A percentile compares a stretch with the other conserved stretches of the same genome.
Conservation (phyloP, 495 filamentous ascomycete genomes). For the Penicillium cataractarum region DNA sequence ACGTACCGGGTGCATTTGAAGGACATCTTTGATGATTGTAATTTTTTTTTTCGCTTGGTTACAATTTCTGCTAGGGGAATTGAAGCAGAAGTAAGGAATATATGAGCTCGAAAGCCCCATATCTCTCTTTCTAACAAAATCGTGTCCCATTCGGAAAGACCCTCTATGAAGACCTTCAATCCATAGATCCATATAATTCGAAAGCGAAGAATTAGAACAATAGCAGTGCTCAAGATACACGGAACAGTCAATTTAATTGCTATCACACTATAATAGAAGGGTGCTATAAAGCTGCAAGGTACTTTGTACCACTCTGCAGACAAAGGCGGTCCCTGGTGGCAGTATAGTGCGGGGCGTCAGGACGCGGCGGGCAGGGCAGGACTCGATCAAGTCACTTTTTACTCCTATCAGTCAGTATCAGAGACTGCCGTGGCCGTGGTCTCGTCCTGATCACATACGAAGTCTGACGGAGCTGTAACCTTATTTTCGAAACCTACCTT, state of each 20-base stretch:
- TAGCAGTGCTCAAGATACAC: not conserved
- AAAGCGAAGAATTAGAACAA: no score
- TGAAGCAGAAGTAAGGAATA: not conserved
- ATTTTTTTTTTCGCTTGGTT: no score
- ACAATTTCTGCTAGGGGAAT: not conserved
- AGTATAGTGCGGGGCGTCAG: conserved; percentile 27
- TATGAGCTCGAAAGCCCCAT: no score
- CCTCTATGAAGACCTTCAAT: no score
- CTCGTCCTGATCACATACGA: not conserved
- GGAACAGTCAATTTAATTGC: not conserved
- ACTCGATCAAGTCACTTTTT: not conserved
- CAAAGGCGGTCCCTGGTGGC: conserved; percentile 19
- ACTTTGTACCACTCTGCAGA: no score
- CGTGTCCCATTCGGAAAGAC: not conserved
- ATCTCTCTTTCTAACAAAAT: no score
- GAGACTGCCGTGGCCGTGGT: not conserved
- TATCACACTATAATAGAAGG: not conserved
- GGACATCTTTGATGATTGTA: no score
- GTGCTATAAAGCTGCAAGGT: not conserved
- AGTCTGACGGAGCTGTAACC: no score
- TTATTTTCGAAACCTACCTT: no score
- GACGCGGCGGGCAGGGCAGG: not conserved
- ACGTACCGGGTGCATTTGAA: not conserved
- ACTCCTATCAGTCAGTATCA: not conserved
- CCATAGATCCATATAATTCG: no score